Evolutionary conservation across 106 monocot genomes (phyloP), one percentile per base, ranked within the genome.

Genomic region (Xerophyta viscosa): DNA sequence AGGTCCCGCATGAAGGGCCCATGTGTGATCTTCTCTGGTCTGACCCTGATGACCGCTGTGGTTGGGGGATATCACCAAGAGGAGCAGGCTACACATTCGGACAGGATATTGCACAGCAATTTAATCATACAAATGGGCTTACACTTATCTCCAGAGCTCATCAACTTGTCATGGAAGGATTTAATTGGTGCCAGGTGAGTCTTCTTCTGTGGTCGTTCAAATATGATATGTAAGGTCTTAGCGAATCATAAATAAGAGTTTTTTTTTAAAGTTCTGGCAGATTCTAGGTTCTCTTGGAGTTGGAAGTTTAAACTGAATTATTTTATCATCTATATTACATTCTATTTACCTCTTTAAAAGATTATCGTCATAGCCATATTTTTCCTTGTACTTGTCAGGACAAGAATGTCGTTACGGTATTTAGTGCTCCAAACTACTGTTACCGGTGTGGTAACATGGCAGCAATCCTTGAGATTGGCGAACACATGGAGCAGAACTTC

Each of bases 11-110:
- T 48, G 89, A 89, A 77, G 89, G 89, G 2, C 89, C 89, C 15
- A 89, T 89, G 83, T 89, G 89, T 26, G 89, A 89, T 61, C 76
- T 89, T 30, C 50, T 89, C 11, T 89, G 89, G 89, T 89, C 89
- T 61, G 89, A 89, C 41, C 89, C 89, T 11, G 89, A 89, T 71
- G 89, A 89, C 53, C 68, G 89, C 10, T 89, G 89, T 50, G 89
- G 89, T 4, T 89, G 89, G 89, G 89, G 89, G 5, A 89, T 89
- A 56, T 89, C 89, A 17, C 89, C 89, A 19, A 69, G 89, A 46
- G 89, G 89, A 36, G 83, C 83, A 20, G 89, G 89, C 0, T 83
- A 83, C 63, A 83, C 83, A 29, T 83, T 83, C 66, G 83, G 83
- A 14, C 83, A 77, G 66, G 83, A 83, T 13, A 74, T 83, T 70